phyloP scores from a whole-genome alignment of 805 yeast species.

The Sugiyamaella smithiae region DNA sequence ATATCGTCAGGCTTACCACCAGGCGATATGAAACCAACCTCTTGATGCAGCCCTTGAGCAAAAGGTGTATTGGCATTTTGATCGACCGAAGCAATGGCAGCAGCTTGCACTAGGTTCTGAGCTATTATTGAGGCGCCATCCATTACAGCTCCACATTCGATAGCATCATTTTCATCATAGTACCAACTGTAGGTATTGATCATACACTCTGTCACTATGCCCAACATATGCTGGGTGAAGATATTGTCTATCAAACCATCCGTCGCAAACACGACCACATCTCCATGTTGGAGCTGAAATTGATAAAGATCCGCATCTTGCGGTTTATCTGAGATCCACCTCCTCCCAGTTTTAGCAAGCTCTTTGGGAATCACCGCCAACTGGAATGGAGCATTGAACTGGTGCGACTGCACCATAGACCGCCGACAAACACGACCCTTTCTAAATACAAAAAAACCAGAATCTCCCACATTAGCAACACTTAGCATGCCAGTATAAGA shows the following conservation, averaged over 20 bases:
- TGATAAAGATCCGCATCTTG: slow-evolving; percentile 61
- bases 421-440: slow-evolving; percentile 56
- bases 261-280: slow-evolving; percentile 80
- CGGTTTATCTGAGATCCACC: slow-evolving; percentile 52
- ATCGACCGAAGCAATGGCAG: slow-evolving; percentile 68
- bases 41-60: slow-evolving; percentile 67
- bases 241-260: slow-evolving; percentile 94
- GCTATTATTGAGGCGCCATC: slow-evolving; percentile 46
- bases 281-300: slow-evolving; percentile 66
- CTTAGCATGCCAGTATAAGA: slow-evolving; percentile 50
- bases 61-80: slow-evolving; percentile 78
- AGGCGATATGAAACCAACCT: slow-evolving; percentile 64
- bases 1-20: slow-evolving; percentile 98
- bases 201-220: slow-evolving; percentile 58
- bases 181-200: slow-evolving; percentile 35
- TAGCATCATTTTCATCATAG: slow-evolving; percentile 27
- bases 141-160: slow-evolving; percentile 22
- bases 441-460: slow-evolving; percentile 89
- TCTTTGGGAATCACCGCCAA: slow-evolving; percentile 76
- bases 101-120: slow-evolving; percentile 58
- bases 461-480: slow-evolving; percentile 87
- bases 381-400: slow-evolving; percentile 90
- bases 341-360: slow-evolving; percentile 19
- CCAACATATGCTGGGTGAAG: slow-evolving; percentile 64
- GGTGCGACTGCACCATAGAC: slow-evolving; percentile 77